Conservation (phyloP, 352 stramenopile species). For the Globisporangium nagaii region DNA sequence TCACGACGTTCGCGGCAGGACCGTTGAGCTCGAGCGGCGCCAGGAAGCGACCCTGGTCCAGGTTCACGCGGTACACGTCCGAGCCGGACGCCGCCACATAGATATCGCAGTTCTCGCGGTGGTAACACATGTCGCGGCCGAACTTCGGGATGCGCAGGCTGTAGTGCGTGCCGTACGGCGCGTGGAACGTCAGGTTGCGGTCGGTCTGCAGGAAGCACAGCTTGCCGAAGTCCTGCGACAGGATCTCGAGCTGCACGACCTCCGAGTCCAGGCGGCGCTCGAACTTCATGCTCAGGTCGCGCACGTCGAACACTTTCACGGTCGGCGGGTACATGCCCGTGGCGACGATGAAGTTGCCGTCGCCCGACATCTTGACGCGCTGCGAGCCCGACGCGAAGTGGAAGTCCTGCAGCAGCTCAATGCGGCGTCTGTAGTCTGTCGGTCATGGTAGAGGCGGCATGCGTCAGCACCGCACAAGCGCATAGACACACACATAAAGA, state of each 20-base stretch:
- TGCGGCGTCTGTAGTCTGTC: slow-evolving; percentile 85
- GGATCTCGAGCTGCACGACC: slow-evolving; percentile 94
- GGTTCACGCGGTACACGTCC: slow-evolving; percentile 96
- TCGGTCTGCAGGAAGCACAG: slow-evolving; percentile 95
- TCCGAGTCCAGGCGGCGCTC: slow-evolving; percentile 96
- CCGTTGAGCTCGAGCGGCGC: slow-evolving; percentile 70
- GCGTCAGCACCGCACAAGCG: slow-evolving; percentile 26
- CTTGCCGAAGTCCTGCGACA: slow-evolving; percentile 98
- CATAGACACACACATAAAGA: background rate
- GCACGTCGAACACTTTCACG: slow-evolving; percentile 94
- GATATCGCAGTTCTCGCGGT: slow-evolving; percentile 95
- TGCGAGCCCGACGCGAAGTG: slow-evolving; percentile 95
- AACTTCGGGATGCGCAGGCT: slow-evolving; percentile 96
- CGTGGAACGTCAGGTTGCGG: slow-evolving; percentile 96
- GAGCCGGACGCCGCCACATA: slow-evolving; percentile 85
- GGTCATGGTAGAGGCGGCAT: slow-evolving; percentile 12
- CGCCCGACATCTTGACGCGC: slow-evolving; percentile 90
- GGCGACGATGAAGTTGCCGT: slow-evolving; percentile 96
- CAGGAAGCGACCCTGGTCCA: slow-evolving; percentile 97
- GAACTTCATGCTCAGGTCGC: slow-evolving; percentile 99
- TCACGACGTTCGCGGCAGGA: slow-evolving; percentile 84
- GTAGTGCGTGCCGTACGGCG: slow-evolving; percentile 97
- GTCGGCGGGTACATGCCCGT: slow-evolving; percentile 95
- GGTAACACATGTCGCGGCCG: slow-evolving; percentile 96
- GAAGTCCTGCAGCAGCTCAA: slow-evolving; percentile 99